Conservation (phyloP, 1,139 yeast species). For the Blastobotrys persicus region DNA sequence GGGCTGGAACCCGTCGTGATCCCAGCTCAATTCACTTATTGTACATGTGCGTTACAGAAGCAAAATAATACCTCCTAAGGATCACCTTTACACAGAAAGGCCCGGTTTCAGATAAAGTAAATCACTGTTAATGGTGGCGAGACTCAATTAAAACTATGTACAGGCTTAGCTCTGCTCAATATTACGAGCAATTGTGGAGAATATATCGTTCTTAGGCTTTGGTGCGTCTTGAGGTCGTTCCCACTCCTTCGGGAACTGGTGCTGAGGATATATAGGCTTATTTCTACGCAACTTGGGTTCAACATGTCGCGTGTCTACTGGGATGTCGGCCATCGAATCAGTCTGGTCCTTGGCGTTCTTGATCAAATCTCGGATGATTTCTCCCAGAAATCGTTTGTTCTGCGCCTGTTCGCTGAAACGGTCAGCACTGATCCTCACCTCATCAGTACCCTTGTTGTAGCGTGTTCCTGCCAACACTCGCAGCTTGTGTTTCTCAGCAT, state of each 20-base stretch:
- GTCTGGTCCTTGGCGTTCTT: slow-evolving; percentile 62
- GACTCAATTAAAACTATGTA: not conserved
- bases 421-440: slow-evolving; percentile 59
- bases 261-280: slow-evolving; percentile 33
- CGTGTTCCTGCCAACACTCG: slow-evolving; percentile 76
- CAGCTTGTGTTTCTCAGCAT: slow-evolving; percentile 65
- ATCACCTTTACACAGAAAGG: too few relatives aligned
- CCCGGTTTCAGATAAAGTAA: too few relatives aligned
- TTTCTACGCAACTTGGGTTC: slow-evolving; percentile 45
- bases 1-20: too few relatives aligned
- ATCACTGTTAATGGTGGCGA: too few relatives aligned
- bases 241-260: slow-evolving; percentile 79
- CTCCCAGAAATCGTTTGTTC: slow-evolving; percentile 72
- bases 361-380: slow-evolving; percentile 58
- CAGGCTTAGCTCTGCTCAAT: slow-evolving; percentile 1
- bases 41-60: too few relatives aligned
- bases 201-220: slow-evolving; percentile 24
- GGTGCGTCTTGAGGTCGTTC: slow-evolving; percentile 54
- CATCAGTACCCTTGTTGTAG: slow-evolving; percentile 60
- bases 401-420: slow-evolving; percentile 77
- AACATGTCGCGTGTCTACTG: slow-evolving; percentile 74
- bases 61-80: too few relatives aligned
- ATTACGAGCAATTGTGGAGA: slow-evolving; percentile 20
- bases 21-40: too few relatives aligned
- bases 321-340: slow-evolving; percentile 70